Conservation (phyloP, 169 alveolate species). For the Plasmodium coatneyi region DNA sequence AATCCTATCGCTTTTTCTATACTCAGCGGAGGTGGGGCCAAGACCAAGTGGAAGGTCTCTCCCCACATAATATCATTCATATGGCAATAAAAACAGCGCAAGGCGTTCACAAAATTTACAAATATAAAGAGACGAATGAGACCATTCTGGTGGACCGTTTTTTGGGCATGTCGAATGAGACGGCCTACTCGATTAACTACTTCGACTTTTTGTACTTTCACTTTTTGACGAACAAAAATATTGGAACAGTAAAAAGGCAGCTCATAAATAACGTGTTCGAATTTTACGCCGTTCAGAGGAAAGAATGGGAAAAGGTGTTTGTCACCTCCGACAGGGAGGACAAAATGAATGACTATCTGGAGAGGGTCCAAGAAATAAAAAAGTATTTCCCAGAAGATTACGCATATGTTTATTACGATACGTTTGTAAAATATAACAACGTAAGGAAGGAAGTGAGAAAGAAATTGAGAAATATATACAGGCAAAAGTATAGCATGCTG, state of each 20-base stretch:
- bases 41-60: not conserved
- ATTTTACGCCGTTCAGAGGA: constrained; percentile 28
- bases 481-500: constrained; percentile 28
- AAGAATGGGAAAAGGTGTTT: constrained; percentile 33
- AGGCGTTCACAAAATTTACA: constrained; percentile 44
- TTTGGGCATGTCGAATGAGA: constrained; percentile 12
- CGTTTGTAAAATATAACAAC: constrained; percentile 28
- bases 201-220: constrained; percentile 45
- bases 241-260: not conserved
- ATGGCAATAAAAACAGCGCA: not conserved
- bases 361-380: not conserved
- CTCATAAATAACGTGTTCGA: constrained; percentile 9
- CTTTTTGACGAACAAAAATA: not conserved
- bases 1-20: not conserved
- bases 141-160: constrained; percentile 23
- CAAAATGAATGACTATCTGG: constrained; percentile 11
- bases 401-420: constrained; percentile 46
- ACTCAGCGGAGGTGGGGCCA: not conserved
- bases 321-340: constrained; percentile 28
- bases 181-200: constrained; percentile 22
- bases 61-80: not conserved
- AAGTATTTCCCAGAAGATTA: constrained; percentile 43
- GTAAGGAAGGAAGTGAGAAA: not conserved
- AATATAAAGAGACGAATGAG: constrained; percentile 39
- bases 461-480: constrained; percentile 3